Percentiles rank a stretch among this genome's conserved stretches.
Evolutionary conservation across 2,329 filamentous ascomycete species (phyloP).

Genomic region (Samsoniella hepiali): DNA sequence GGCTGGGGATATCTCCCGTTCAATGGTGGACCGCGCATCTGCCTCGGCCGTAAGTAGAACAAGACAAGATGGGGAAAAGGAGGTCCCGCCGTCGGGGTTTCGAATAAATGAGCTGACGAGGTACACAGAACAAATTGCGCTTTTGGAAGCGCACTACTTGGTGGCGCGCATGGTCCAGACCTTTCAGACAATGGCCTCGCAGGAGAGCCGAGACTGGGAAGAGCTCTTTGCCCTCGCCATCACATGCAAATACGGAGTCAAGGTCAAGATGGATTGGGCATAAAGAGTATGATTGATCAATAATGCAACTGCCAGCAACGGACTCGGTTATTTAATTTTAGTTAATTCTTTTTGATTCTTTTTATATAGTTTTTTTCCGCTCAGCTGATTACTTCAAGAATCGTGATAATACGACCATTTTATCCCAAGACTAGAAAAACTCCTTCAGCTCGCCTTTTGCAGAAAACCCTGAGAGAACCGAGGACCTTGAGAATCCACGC

Average conservation of each 20-base stretch:
- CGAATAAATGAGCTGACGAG: not conserved
- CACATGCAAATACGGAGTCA: constrained; percentile 33
- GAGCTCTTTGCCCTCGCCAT: constrained; percentile 35
- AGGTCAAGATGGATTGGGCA: constrained; percentile 21
- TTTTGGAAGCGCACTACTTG: constrained; percentile 34
- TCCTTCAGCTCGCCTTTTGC: too few species aligned
- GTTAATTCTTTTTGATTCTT: too few species aligned
- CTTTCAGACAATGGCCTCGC: constrained; percentile 28
- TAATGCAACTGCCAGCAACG: not conserved
- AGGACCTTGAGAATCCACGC: too few species aligned
- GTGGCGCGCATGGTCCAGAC: constrained; percentile 35
- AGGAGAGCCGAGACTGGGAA: constrained; percentile 31
- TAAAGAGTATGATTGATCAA: not conserved
- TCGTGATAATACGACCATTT: not conserved
- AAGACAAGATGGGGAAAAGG: not conserved
- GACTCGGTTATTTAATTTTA: not conserved
- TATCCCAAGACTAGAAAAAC: not conserved
- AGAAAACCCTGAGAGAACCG: too few species aligned
- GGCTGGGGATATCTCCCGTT: constrained; percentile 49
- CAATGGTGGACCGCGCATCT: constrained; percentile 45
- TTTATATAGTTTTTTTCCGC: not conserved
- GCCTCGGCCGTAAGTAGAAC: constrained; percentile 29
- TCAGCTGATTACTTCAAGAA: not conserved
- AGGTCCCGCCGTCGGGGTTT: not conserved
- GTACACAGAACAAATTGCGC: constrained; percentile 34